Percentiles rank a stretch among this genome's conserved stretches.
Evolutionary conservation across 768 basidiomycete species (phyloP).

Genomic region (Psilocybe cyanescens): DNA sequence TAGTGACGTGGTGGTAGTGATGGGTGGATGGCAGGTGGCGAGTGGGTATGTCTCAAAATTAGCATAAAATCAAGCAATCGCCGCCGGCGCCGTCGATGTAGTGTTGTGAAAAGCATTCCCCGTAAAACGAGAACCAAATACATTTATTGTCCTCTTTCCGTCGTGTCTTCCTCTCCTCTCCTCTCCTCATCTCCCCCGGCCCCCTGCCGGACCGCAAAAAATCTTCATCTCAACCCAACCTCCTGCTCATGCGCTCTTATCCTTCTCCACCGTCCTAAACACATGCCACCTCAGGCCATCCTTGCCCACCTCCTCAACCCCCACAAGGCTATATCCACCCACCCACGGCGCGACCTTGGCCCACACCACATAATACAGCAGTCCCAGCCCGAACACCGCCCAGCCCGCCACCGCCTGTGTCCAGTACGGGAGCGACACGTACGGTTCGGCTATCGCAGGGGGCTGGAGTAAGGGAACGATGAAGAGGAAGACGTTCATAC

Average conservation of each 20-base stretch:
- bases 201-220: too few relatives aligned
- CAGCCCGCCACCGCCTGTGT: conserved; percentile 43
- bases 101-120: too few relatives aligned
- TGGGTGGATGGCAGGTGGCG: too few relatives aligned
- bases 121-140: too few relatives aligned
- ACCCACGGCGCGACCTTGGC: conserved; percentile 22
- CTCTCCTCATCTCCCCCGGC: too few relatives aligned
- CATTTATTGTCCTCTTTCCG: too few relatives aligned
- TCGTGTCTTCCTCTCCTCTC: too few relatives aligned
- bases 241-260: not conserved
- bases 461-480: conserved; percentile 59
- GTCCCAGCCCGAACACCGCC: conserved; percentile 41
- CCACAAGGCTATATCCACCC: conserved; percentile 32
- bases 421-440: conserved; percentile 62
- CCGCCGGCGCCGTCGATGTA: too few relatives aligned
- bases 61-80: too few relatives aligned
- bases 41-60: too few relatives aligned
- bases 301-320: conserved; percentile 33
- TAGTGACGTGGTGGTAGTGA: too few relatives aligned
- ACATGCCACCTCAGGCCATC: conserved; percentile 35
- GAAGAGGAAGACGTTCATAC: conserved; percentile 62
- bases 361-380: conserved; percentile 14
- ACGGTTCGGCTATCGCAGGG: conserved; percentile 47
- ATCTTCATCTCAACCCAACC: too few relatives aligned
- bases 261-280: conserved; percentile 17